Evolutionary conservation across 1,139 yeast genomes (phyloP), one percentile per base, ranked within the genome.

Genomic region (Zygoascus hellenicus): DNA sequence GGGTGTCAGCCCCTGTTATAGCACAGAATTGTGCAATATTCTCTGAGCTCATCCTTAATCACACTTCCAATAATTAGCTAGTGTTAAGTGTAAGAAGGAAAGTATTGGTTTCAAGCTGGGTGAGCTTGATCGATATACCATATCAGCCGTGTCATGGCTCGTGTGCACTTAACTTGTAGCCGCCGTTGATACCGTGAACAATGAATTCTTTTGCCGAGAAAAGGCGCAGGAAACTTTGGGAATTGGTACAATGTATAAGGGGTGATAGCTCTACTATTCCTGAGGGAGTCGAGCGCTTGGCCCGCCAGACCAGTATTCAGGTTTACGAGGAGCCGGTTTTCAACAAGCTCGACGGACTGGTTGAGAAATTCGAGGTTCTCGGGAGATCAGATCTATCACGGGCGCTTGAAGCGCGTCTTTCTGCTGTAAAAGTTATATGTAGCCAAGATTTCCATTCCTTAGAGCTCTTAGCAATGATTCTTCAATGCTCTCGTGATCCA

Each of bases 1-100:
- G 74, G 1, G 78, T 74, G 60, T 86, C 94, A 2, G 80, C 78
- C 15, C 88, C 88, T 0, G 98, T 89, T 48, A 94, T 83, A 32
- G 94, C 92, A 62, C 90, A 72, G 65, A 92, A 92, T 30, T 83
- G 79, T 16, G 84, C 81, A 30, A 86, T 70, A 41, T 74, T 68
- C 48, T 80, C 88, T 49, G 74, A 76, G 39, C 54, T 54, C 48
- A 60, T 66, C 64, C 59, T 60, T 37, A n/a, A n/a, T n/a, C n/a
- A n/a, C n/a, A n/a, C n/a, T 19, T 32, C 33, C 5, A 22, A 13
- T n/a, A 13, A 17, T 28, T 16, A 16, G 16, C 16, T 15, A 33
- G 14, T 30, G 42, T 15, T 39, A 32, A 39, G 26, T 31, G 26
- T 22, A 22, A 22, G 26, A 15, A 32, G 43, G 3, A 31, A 31